Base-by-base conservation (phyloP, 495 filamentous ascomycete species). In the Xylaria venustula region DNA sequence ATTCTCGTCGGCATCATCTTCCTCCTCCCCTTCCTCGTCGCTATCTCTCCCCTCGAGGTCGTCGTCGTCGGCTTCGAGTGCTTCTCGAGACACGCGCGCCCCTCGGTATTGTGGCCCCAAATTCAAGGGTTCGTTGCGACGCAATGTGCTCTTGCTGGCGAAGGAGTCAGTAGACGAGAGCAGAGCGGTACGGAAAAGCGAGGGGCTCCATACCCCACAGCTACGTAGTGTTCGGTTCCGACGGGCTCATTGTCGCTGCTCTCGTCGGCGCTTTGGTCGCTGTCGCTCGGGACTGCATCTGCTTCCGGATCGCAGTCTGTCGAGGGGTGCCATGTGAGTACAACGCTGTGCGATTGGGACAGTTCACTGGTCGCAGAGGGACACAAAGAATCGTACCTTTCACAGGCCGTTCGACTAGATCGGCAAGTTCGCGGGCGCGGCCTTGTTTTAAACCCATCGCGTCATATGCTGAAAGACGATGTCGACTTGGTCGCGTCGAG, bases 291-390 rank as follows among this genome's bases (percentile, higher is more conserved):
- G 23, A 71, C 79, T 17, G 81, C 84, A 50, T 87, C 82, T 65
- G 88, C 87, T 78, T 98, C 93, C 0, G 91, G 91, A 70, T 98
- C 93, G 68, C 90, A 89, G 70, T 98, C 93, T 96, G 67, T 22
- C 19, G 41, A 26, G 20, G 11, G 36, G 44, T 40, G 9, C 22
- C 45, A 41, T 22, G 54, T 71, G 42, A 71, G 68, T 17, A 59
- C 47, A 53, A 14, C 9, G 7, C 46, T 14, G 28, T 37, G 26
- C 6, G 25, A 32, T 53, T n/a, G n/a, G 22, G 22, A 25, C 3
- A 17, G 28, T 22, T 4, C 23, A 32, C 30, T 34, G 5, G 30
- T 4, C 7, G 30, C 25, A 17, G 3, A 34, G 12, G 4, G 19
- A 7, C 30, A 11, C 30, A 34, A 5, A 11, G 36, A 4, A 26